Percentiles rank a stretch among this genome's conserved stretches.
phyloP scores from a whole-genome alignment of 1,284 basidiomycete genomes.

The Austroboletus novae-zelandiae region DNA sequence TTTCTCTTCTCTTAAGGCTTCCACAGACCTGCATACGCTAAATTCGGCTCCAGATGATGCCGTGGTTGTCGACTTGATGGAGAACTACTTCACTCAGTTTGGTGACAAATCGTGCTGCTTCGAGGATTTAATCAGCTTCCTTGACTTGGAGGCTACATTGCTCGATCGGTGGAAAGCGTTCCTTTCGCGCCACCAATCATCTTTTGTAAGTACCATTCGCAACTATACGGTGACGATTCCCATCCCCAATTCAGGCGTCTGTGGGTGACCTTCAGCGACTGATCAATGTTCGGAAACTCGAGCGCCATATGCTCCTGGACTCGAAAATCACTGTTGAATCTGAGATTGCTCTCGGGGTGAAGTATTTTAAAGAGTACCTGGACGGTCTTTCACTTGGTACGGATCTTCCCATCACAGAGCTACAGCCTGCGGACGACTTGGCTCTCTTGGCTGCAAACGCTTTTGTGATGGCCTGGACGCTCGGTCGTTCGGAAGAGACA shows the following conservation, averaged over 20 bases:
- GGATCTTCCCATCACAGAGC: conserved; percentile 68
- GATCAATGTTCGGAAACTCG: conserved; percentile 72
- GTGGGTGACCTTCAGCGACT: conserved; percentile 50
- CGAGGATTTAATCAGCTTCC: conserved; percentile 76
- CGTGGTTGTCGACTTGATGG: conserved; percentile 46
- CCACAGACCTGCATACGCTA: conserved; percentile 3
- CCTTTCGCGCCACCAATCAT: conserved; percentile 45
- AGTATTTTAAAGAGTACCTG: conserved; percentile 61
- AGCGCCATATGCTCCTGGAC: conserved; percentile 54
- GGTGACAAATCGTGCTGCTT: conserved; percentile 83
- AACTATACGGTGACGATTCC: conserved; percentile 9
- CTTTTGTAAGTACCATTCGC: conserved; percentile 44
- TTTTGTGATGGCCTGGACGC: conserved; percentile 62
- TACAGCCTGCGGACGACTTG: conserved; percentile 87
- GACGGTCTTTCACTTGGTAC: conserved; percentile 64
- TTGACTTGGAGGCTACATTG: conserved; percentile 46
- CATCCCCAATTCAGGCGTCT: conserved; percentile 39
- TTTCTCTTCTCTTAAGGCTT: conserved; percentile 19
- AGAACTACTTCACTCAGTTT: conserved; percentile 69
- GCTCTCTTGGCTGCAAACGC: conserved; percentile 71
- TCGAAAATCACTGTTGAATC: conserved; percentile 51
- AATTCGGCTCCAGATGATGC: conserved; percentile 38
- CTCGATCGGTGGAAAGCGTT: conserved; percentile 54
- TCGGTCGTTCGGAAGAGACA: conserved; percentile 51
- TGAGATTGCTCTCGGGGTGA: conserved; percentile 50